Conservation (phyloP, 495 filamentous ascomycete genomes). For the Hypoxylon lienhwacheense region DNA sequence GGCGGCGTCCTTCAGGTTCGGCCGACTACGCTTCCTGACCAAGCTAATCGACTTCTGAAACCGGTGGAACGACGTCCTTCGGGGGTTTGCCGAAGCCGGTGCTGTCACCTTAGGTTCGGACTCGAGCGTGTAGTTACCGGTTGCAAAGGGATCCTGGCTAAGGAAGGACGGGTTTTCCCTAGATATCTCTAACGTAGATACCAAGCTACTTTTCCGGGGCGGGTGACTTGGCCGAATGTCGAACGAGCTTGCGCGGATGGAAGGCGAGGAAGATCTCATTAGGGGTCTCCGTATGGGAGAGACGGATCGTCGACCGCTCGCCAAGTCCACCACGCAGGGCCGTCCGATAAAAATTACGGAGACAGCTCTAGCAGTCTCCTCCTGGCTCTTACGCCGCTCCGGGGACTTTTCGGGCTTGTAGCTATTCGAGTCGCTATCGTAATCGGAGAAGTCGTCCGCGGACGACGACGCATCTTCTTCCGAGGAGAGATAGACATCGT, state of each 20-base stretch:
- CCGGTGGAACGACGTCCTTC: slow-evolving; percentile 45
- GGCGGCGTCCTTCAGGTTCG: slow-evolving; percentile 40
- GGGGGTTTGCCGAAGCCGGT: slow-evolving; percentile 22
- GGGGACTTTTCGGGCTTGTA: slow-evolving; percentile 43
- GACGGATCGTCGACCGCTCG: slow-evolving; percentile 41
- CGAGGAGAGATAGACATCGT: slow-evolving; percentile 54
- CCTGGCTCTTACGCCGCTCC: slow-evolving; percentile 44
- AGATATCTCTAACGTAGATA: slow-evolving; percentile 40
- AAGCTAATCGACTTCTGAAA: slow-evolving; percentile 50
- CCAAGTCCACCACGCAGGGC: slow-evolving; percentile 51
- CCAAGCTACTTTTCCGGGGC: slow-evolving; percentile 39
- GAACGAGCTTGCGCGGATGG: slow-evolving; percentile 17
- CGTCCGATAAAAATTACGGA: slow-evolving; percentile 53
- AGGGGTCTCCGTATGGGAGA: slow-evolving; percentile 41
- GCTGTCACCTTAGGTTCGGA: slow-evolving; percentile 14
- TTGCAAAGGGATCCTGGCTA: slow-evolving; percentile 51
- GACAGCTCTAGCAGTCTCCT: slow-evolving; percentile 53
- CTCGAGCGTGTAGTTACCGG: slow-evolving; percentile 43
- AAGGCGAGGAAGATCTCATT: slow-evolving; percentile 40
- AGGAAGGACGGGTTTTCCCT: slow-evolving; percentile 48
- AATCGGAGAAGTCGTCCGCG: slow-evolving; percentile 55
- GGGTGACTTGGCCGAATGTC: slow-evolving; percentile 20
- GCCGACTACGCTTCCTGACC: slow-evolving; percentile 50
- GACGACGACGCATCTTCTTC: slow-evolving; percentile 56
- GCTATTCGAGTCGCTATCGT: slow-evolving; percentile 49